These are phyloP conservation scores for Wickerhamiella slavikovae DNA, from an alignment of 805 yeast genomes.

Conservation along the genomic window DNA sequence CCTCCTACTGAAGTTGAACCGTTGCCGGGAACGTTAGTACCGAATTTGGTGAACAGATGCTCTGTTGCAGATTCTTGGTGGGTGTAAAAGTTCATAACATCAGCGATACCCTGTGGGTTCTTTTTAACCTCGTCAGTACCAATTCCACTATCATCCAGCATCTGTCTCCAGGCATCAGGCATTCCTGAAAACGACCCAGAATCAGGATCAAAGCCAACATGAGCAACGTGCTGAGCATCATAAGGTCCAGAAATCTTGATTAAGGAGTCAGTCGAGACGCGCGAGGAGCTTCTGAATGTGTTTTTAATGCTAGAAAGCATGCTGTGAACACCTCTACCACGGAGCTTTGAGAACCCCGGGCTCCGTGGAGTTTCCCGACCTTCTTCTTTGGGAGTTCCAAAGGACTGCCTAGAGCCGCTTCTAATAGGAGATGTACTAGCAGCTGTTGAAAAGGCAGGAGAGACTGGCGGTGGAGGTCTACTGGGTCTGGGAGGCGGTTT, in stretches of 20 bases:
- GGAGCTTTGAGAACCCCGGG: not conserved
- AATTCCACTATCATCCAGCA: slow-evolving; percentile 72
- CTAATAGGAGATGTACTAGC: too few species aligned
- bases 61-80: slow-evolving; percentile 10
- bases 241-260: slow-evolving; percentile 72
- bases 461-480: too few species aligned
- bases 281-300: slow-evolving; percentile 1
- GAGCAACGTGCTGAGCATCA: slow-evolving; percentile 81
- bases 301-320: slow-evolving; percentile 3
- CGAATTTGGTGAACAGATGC: slow-evolving; percentile 12
- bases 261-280: not conserved
- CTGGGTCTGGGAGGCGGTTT: too few species aligned
- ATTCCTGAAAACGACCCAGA: slow-evolving; percentile 81
- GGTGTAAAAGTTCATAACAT: slow-evolving; percentile 61
- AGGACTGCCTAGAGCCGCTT: too few species aligned
- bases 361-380: not conserved
- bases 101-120: slow-evolving; percentile 88
- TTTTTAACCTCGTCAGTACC: slow-evolving; percentile 70
- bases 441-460: too few species aligned
- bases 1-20: not conserved
- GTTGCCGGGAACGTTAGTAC: slow-evolving; percentile 1
- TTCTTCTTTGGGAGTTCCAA: not conserved
- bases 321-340: too few species aligned
- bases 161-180: slow-evolving; percentile 81
- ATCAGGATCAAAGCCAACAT: slow-evolving; percentile 70